Evolutionary conservation across 257 asterid genomes (phyloP).

Genomic region (Rehmannia glutinosa): DNA sequence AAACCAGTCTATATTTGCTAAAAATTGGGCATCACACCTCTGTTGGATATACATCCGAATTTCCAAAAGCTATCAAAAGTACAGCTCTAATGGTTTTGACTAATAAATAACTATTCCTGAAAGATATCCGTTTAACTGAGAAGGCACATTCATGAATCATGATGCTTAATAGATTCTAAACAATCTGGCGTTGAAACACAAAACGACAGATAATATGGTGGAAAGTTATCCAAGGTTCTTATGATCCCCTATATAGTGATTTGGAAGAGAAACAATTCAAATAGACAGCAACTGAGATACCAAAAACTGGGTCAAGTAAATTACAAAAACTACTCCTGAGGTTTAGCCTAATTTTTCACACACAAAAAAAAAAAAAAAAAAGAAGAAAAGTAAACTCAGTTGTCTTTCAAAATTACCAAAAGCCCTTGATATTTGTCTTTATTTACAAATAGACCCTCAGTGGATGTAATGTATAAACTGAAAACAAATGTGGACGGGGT

Average conservation of each 20-base stretch:
- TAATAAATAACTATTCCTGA: neutral
- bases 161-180: too few species aligned
- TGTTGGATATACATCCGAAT: too few species aligned
- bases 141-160: too few species aligned
- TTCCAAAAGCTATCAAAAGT: neutral
- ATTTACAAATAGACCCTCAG: neutral
- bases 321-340: neutral
- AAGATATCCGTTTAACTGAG: neutral
- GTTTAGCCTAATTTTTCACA: neutral
- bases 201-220: neutral
- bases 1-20: too few species aligned
- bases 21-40: too few species aligned
- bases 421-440: neutral
- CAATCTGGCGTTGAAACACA: too few species aligned
- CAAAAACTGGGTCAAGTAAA: neutral
- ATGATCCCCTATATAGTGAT: neutral
- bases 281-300: neutral
- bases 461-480: neutral
- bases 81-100: neutral
- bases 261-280: neutral
- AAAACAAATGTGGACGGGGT: neutral
- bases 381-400: too few species aligned
- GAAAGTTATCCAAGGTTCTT: neutral
- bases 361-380: too few species aligned
- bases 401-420: neutral